Conservation (phyloP, 192 early-diverging fungal genomes). For the Linnemannia elongata region DNA sequence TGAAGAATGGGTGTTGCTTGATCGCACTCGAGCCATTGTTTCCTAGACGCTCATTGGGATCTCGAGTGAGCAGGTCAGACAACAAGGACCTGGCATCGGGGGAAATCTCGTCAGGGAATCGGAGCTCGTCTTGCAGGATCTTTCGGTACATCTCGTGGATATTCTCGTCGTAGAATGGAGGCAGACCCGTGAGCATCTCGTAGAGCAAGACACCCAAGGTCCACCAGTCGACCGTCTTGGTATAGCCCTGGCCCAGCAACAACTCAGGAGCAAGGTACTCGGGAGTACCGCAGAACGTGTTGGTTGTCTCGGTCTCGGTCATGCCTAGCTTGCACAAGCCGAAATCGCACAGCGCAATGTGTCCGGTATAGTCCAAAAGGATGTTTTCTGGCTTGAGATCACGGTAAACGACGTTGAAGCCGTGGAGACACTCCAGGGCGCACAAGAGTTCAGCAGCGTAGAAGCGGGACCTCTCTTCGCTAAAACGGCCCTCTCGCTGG, state of each 20-base stretch:
- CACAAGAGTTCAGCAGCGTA: conserved; percentile 94
- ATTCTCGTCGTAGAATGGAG: conserved; percentile 96
- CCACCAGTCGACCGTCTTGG: conserved; percentile 98
- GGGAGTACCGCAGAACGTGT: conserved; percentile 98
- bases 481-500: conserved; percentile 89
- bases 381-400: conserved; percentile 98
- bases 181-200: conserved; percentile 90
- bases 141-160: conserved; percentile 96
- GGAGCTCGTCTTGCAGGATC: conserved; percentile 91
- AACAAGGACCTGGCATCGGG: conserved; percentile 75
- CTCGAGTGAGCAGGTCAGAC: conserved; percentile 82
- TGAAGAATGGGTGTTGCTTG: conserved; percentile 96
- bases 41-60: conserved; percentile 86
- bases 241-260: conserved; percentile 87
- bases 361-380: conserved; percentile 92
- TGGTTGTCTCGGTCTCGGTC: conserved; percentile 92
- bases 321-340: conserved; percentile 96
- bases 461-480: conserved; percentile 90
- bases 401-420: conserved; percentile 91
- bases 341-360: conserved; percentile 95
- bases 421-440: conserved; percentile 94
- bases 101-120: conserved; percentile 83
- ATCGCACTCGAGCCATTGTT: conserved; percentile 91
- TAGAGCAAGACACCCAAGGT: conserved; percentile 92
- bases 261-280: conserved; percentile 97